Conservation (phyloP, 2,329 filamentous ascomycete genomes). For the Tolypocladium sp. region DNA sequence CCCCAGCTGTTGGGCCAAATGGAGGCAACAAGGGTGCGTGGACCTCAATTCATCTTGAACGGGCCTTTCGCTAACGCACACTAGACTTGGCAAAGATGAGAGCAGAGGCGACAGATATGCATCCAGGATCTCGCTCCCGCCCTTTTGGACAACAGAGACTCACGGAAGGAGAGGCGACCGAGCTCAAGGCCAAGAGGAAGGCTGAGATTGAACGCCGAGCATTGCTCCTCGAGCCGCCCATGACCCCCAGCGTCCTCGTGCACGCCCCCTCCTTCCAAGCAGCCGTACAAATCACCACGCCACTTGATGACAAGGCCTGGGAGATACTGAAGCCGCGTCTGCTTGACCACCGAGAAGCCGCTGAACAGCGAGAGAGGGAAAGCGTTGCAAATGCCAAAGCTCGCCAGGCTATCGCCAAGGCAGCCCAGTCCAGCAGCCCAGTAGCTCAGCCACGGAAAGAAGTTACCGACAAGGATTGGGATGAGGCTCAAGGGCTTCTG, state of each 20-base stretch:
- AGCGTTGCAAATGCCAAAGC: not conserved
- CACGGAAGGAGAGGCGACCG: slow-evolving; percentile 53
- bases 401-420: not conserved
- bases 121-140: not conserved
- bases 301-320: slow-evolving; percentile 63
- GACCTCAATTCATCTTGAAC: too few species aligned
- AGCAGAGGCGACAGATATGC: not conserved
- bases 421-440: not conserved
- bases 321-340: slow-evolving; percentile 58
- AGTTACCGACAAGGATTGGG: slow-evolving; percentile 59
- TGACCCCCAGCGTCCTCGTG: slow-evolving; percentile 51
- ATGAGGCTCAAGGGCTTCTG: slow-evolving; percentile 59
- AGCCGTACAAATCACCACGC: slow-evolving; percentile 58
- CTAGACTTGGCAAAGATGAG: not conserved
- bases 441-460: slow-evolving; percentile 22
- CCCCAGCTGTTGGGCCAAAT: not conserved
- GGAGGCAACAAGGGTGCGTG: not conserved
- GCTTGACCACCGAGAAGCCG: slow-evolving; percentile 48
- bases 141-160: slow-evolving; percentile 30
- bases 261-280: slow-evolving; percentile 69
- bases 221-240: slow-evolving; percentile 54
- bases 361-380: not conserved
- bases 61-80: not conserved
- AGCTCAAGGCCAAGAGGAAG: slow-evolving; percentile 54
- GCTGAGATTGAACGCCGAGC: slow-evolving; percentile 66